These are phyloP conservation scores for Rhodotorula mucilaginosa DNA, from an alignment of 1,284 basidiomycete genomes.

Conservation along the genomic window DNA sequence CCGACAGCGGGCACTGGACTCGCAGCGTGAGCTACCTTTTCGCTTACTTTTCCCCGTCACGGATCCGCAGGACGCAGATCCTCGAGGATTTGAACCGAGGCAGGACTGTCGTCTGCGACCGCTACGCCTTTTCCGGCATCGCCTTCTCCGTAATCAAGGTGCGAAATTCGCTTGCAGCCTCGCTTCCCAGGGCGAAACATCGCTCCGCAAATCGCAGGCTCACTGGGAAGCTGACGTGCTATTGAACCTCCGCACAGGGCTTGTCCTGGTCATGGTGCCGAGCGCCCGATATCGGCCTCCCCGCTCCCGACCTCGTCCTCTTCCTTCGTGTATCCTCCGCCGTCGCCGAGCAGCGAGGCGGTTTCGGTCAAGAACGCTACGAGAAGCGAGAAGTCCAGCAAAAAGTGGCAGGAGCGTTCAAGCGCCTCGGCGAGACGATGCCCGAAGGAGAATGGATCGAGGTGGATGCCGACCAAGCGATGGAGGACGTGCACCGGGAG, in stretches of 20 bases:
- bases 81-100: constrained; percentile 63
- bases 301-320: constrained; percentile 80
- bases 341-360: constrained; percentile 68
- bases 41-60: neutral
- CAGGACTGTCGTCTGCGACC: constrained; percentile 78
- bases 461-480: constrained; percentile 63
- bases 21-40: neutral
- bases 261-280: constrained; percentile 72
- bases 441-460: constrained; percentile 57
- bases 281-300: constrained; percentile 78
- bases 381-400: constrained; percentile 60
- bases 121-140: constrained; percentile 95
- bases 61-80: constrained; percentile 63
- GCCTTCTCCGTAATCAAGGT: constrained; percentile 88
- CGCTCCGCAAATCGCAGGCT: neutral
- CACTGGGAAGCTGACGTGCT: neutral
- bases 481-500: constrained; percentile 60
- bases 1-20: neutral
- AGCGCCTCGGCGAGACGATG: constrained; percentile 58
- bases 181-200: neutral
- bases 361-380: constrained; percentile 80
- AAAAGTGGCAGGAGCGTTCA: constrained; percentile 65
- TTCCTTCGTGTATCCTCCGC: constrained; percentile 81
- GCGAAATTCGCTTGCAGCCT: neutral
- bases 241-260: constrained; percentile 48